These are phyloP conservation scores for Luffa aegyptiaca DNA, from an alignment of 306 rosid genomes.

Conservation along the genomic window DNA sequence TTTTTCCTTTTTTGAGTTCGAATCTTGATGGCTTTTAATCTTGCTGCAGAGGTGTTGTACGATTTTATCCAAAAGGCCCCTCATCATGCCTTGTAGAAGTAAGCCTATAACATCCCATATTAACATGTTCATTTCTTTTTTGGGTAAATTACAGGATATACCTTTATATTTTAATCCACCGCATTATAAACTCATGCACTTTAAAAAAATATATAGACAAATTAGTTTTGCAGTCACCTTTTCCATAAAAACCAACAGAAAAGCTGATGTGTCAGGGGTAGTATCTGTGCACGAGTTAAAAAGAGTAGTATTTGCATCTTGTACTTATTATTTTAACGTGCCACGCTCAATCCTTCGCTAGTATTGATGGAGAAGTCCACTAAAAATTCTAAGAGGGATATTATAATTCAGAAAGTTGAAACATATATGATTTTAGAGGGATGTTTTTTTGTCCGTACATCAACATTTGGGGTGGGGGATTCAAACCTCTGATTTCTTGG, in stretches of 20 bases:
- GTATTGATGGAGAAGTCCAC: neutral
- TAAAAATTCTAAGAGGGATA: neutral
- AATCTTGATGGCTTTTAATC: conserved; percentile 25
- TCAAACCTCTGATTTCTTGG: too few species aligned
- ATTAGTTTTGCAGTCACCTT: neutral
- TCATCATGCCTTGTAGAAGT: conserved; percentile 76
- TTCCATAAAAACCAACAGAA: neutral
- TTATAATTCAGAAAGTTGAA: neutral
- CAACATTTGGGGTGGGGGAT: too few species aligned
- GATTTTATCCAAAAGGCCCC: conserved; percentile 87
- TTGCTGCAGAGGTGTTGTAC: conserved; percentile 87
- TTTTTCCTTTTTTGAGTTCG: conserved; percentile 20
- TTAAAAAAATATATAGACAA: neutral
- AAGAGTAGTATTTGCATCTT: neutral
- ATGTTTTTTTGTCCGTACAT: too few species aligned
- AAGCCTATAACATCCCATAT: conserved; percentile 25
- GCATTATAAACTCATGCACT: neutral
- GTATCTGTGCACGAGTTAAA: neutral
- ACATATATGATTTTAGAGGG: too few species aligned
- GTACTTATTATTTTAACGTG: neutral
- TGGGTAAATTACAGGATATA: neutral
- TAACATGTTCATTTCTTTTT: neutral
- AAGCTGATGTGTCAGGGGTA: neutral
- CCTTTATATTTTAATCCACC: neutral
- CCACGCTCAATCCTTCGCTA: neutral